Conservation (phyloP, 306 rosid genomes). For the Vigna mungo region DNA sequence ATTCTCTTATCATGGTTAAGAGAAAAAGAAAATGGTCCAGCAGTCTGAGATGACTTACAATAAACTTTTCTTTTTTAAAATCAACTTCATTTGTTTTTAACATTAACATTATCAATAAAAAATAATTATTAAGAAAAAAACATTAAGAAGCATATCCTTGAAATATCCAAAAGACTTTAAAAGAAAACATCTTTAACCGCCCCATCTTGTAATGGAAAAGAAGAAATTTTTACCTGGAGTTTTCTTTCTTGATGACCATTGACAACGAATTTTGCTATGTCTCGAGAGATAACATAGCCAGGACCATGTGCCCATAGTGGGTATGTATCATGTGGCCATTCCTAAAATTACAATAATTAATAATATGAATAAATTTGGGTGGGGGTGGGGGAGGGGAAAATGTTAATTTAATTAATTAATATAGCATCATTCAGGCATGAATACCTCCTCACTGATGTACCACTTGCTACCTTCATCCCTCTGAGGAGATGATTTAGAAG, state of each 20-base stretch:
- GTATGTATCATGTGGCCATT: conserved; percentile 83
- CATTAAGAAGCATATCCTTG: conserved; percentile 5
- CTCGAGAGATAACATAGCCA: conserved; percentile 87
- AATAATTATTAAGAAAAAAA: too few species aligned
- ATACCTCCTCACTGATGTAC: conserved; percentile 81
- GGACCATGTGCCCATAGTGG: conserved; percentile 99
- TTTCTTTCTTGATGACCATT: conserved; percentile 70
- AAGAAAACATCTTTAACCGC: not conserved
- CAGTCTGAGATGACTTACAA: too few species aligned
- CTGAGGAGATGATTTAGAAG: conserved; percentile 83
- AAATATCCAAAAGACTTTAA: conserved; percentile 23
- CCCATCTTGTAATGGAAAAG: not conserved
- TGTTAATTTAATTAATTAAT: not conserved
- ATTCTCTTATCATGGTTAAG: too few species aligned
- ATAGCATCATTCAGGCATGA: conserved; percentile 26
- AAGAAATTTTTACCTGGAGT: conserved; percentile 63
- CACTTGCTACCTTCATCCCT: conserved; percentile 87
- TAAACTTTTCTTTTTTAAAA: too few species aligned
- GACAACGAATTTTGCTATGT: conserved; percentile 79
- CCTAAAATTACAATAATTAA: conserved; percentile 54
- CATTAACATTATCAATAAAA: too few species aligned
- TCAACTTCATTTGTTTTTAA: too few species aligned
- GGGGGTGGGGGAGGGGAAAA: not conserved
- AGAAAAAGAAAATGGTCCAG: too few species aligned
- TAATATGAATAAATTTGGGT: conserved; percentile 11